phyloP scores from a whole-genome alignment of 2,329 filamentous ascomycete species.

The Microdochium paspali region DNA sequence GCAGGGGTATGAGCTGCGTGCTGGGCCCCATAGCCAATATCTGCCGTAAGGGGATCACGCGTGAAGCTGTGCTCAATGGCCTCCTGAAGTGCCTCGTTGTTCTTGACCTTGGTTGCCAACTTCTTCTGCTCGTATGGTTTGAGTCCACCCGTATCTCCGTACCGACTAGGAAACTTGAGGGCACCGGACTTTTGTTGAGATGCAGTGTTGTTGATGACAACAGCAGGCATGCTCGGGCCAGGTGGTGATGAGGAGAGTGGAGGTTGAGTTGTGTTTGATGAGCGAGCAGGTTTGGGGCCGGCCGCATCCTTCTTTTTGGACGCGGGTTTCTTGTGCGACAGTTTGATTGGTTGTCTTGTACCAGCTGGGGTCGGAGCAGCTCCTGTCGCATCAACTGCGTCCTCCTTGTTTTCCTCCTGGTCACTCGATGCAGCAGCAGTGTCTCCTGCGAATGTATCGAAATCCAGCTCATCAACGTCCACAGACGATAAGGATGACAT shows the following conservation, averaged over 20 bases:
- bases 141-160: constrained; percentile 11
- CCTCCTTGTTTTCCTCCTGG: constrained; percentile 18
- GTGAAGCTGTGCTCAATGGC: constrained; percentile 15
- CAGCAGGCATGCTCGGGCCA: constrained; percentile 20
- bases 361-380: constrained; percentile 20
- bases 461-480: constrained; percentile 19
- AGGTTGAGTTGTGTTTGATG: constrained; percentile 13
- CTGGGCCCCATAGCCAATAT: constrained; percentile 4
- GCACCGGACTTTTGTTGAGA: constrained; percentile 6
- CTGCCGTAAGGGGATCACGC: constrained; percentile 11
- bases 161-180: constrained; percentile 16
- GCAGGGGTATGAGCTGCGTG: constrained; percentile 5
- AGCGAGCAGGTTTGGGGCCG: constrained; percentile 15
- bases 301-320: constrained; percentile 22
- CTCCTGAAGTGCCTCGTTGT: constrained; percentile 11
- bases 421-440: neutral
- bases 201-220: constrained; percentile 14
- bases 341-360: constrained; percentile 21
- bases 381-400: constrained; percentile 18
- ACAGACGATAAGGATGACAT: constrained; percentile 21
- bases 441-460: constrained; percentile 10
- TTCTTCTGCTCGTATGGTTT: constrained; percentile 12
- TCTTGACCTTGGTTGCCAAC: constrained; percentile 14
- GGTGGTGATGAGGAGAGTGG: constrained; percentile 8
- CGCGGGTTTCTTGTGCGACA: constrained; percentile 19